Base-by-base conservation (phyloP, 345 rosid genomes). In the Bruguiera gymnorhiza region DNA sequence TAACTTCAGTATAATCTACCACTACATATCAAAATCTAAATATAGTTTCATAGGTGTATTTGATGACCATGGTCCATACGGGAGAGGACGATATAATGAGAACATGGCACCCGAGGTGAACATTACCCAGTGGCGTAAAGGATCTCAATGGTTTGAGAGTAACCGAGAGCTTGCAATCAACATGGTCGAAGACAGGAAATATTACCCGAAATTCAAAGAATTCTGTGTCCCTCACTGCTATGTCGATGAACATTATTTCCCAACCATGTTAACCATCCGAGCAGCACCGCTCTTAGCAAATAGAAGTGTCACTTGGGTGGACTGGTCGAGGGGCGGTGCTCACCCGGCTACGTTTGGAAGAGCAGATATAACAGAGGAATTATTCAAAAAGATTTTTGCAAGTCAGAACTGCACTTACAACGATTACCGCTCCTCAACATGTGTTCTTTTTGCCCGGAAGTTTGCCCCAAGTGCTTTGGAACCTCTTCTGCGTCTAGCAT, bases 281-380 rank as follows among this genome's bases (percentile, higher is more conserved):
- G 85, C 87, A 31, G 69, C 92, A 26, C n/a, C 61, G 11, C 82
- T 63, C 27, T 32, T 95, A 52, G 99, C 98, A 8, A 95, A 95
- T 67, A 78, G 98, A 76, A 92, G 94, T 85, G 11, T 89, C 63
- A 92, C 99, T 0, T 92, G 94, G 96, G 97, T 87, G 31, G 99
- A 96, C 77, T 96, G 98, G 99, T 96, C 99, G 0, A 81, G 99
- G 60, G 99, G 99, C 0, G 98, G 98, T 0, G 73, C 97, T 63
- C 99, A 92, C 79, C 99, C 98, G 0, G 98, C 96, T 37, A 92
- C 98, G 4, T 96, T 96, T 34, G 97, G 96, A 70, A 48, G 84
- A 69, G 73, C 80, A 0, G 98, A 92, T 69, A 76, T 96, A 54
- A 87, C 86, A 0, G 90, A 78, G 70, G 88, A 79, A 43, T 92